Base-by-base conservation (phyloP, 2,329 filamentous ascomycete genomes). In the Colletotrichum plurivorum region DNA sequence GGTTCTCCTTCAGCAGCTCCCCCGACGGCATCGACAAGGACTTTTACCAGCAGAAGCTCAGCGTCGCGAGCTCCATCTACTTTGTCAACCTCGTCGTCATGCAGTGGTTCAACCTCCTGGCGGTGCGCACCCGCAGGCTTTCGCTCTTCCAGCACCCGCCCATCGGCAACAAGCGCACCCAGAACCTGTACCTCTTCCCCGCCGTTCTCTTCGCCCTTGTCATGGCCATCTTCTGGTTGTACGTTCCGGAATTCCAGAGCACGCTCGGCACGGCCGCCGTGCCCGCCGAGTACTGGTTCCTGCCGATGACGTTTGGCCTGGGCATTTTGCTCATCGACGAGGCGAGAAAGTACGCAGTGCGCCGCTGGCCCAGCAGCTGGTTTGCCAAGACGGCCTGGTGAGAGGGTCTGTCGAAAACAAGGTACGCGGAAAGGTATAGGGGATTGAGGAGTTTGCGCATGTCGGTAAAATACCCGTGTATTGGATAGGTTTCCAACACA, bases 81-180 rank as follows among this genome's bases (percentile, higher is more conserved):
- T 95, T 95, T 74, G 88, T 94, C 73, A 95, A 91, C 68, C 82
- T 95, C 22, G 93, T 95, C 2, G 90, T 95, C 56, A 94, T 95
- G 92, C 91, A 93, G 84, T 91, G 90, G 84, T 94, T 94, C 83
- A 93, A 92, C 76, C 83, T 94, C 4, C 86, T 94, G 75, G 89
- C 90, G 1, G 85, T 93, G 5, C 85, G 92, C 16, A 95, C 89
- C 1, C 84, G 90, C 1, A 84, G 88, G 1, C 83, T 92, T 22
- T 88, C 88, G 63, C 88, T 95, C 71, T 90, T 95, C 77, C 90
- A 93, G 75, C 92, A 94, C 73, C 89, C 90, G 3, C 92, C 92
- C 0, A 71, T 87, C 8, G 90, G 92, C 78, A 92, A 92, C 76
- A 87, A 84, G 73, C 76, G 80, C 12, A 93, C 90, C 0, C 85